phyloP scores from a whole-genome alignment of 352 stramenopile genomes.

The Paralagenidium karlingii region DNA sequence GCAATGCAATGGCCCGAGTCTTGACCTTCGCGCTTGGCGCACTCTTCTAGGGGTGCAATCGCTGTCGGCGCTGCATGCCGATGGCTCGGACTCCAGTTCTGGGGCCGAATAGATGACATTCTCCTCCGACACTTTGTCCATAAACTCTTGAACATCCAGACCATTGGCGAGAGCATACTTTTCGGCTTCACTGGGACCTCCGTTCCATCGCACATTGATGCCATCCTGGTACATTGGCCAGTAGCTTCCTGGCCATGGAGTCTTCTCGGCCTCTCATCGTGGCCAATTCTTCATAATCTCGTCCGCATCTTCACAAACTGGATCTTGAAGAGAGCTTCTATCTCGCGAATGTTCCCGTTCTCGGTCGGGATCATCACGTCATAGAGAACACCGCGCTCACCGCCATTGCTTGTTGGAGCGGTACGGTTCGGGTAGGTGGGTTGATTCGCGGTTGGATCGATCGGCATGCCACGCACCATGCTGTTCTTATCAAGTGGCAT shows the following conservation, averaged over 20 bases:
- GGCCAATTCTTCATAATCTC: no score
- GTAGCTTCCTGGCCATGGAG: slow-evolving; percentile 39
- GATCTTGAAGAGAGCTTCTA: no score
- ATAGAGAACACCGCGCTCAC: no score
- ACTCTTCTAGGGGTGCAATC: slow-evolving; percentile 10
- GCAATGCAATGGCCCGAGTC: slow-evolving; percentile 24
- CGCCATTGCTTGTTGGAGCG: no score
- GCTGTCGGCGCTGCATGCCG: neutral
- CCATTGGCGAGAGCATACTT: slow-evolving; percentile 40
- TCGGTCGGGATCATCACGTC: no score
- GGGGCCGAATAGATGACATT: slow-evolving; percentile 9
- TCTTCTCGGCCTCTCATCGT: no score
- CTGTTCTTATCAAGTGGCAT: no score
- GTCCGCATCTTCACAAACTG: no score
- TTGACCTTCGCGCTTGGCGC: slow-evolving; percentile 15
- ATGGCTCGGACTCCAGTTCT: neutral
- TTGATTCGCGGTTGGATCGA: no score
- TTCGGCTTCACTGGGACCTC: slow-evolving; percentile 14
- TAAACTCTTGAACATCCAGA: slow-evolving; percentile 17
- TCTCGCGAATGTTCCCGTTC: no score
- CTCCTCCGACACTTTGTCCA: slow-evolving; percentile 18
- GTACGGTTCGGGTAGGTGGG: no score
- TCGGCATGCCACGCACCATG: no score
- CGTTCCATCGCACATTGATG: slow-evolving; percentile 37
- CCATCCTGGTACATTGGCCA: slow-evolving; percentile 47